Percentiles rank a stretch among this genome's conserved stretches.
Evolutionary conservation across 2,329 filamentous ascomycete species (phyloP).

Genomic region (Colletotrichum sp.): DNA sequence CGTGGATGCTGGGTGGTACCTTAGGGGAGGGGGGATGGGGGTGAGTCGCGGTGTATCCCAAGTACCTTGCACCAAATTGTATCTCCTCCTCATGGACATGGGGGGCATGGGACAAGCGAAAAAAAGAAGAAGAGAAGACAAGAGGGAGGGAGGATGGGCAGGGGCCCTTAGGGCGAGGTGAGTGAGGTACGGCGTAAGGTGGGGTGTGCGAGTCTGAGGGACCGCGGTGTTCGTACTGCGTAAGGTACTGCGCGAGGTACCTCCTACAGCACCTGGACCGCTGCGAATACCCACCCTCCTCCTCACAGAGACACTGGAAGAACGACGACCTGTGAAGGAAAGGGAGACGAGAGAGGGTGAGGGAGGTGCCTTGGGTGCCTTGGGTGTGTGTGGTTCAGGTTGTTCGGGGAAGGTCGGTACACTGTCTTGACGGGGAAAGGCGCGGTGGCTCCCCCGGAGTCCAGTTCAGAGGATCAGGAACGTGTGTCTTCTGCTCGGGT

Average conservation of each 20-base stretch:
- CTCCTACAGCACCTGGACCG: background rate
- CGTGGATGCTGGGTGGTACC: background rate
- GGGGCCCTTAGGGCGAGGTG: conserved; percentile 6
- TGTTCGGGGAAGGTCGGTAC: conserved; percentile 15
- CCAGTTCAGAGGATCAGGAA: background rate
- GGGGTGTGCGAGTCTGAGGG: background rate
- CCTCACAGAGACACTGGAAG: no score
- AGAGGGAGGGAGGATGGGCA: conserved; percentile 3
- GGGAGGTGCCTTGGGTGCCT: background rate
- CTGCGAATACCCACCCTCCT: no score
- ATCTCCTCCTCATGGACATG: conserved; percentile 12
- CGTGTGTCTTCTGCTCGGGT: background rate
- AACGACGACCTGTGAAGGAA: background rate
- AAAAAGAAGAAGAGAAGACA: conserved; percentile 2
- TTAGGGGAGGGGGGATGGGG: background rate
- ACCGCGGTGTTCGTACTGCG: background rate
- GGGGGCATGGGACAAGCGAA: background rate
- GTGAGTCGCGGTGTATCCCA: conserved; percentile 18
- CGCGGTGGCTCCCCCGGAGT: background rate
- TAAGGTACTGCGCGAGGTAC: background rate
- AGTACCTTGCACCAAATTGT: conserved; percentile 1
- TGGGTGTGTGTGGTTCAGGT: no score
- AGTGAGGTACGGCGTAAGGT: no score
- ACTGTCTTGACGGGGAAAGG: background rate
- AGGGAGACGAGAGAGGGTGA: background rate